These are phyloP conservation scores for Trapa bicornis DNA, from an alignment of 345 rosid genomes.

Conservation along the genomic window DNA sequence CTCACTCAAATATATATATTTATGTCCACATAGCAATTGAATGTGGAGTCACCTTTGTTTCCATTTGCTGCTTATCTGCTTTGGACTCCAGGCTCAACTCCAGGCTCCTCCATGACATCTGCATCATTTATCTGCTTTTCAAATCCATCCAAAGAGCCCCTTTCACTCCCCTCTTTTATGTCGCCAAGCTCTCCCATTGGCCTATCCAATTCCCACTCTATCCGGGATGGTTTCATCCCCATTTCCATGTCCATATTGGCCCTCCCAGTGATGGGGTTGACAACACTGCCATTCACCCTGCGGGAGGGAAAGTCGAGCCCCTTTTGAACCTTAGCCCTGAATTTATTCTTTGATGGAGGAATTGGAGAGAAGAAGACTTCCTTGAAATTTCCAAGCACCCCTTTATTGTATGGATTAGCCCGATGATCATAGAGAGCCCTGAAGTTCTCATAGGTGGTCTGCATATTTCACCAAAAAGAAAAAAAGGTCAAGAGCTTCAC, in stretches of 20 bases:
- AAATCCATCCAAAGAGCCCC: neutral
- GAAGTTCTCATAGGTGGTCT: slow-evolving; percentile 93
- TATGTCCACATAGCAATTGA: neutral
- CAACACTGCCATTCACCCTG: slow-evolving; percentile 22
- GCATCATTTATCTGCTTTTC: neutral
- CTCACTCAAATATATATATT: neutral
- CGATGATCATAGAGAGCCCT: slow-evolving; percentile 56
- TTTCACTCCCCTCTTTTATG: neutral
- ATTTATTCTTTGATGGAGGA: slow-evolving; percentile 60
- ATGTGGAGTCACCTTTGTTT: neutral
- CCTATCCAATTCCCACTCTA: slow-evolving; percentile 19
- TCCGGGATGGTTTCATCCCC: slow-evolving; percentile 67
- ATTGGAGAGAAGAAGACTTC: slow-evolving; percentile 58
- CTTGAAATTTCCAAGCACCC: slow-evolving; percentile 51
- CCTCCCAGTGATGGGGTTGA: slow-evolving; percentile 38
- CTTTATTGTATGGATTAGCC: slow-evolving; percentile 67
- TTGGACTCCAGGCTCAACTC: neutral
- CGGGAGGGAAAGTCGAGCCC: slow-evolving; percentile 43
- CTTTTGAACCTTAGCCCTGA: slow-evolving; percentile 54
- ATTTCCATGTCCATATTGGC: slow-evolving; percentile 38
- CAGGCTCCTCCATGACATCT: neutral
- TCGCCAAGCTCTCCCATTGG: slow-evolving; percentile 20
- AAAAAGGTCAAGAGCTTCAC: neutral
- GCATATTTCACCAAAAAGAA: slow-evolving; percentile 14
- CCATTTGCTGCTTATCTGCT: neutral